Base-by-base conservation (phyloP, 495 filamentous ascomycete species). In the Barbatosphaeria neglecta region DNA sequence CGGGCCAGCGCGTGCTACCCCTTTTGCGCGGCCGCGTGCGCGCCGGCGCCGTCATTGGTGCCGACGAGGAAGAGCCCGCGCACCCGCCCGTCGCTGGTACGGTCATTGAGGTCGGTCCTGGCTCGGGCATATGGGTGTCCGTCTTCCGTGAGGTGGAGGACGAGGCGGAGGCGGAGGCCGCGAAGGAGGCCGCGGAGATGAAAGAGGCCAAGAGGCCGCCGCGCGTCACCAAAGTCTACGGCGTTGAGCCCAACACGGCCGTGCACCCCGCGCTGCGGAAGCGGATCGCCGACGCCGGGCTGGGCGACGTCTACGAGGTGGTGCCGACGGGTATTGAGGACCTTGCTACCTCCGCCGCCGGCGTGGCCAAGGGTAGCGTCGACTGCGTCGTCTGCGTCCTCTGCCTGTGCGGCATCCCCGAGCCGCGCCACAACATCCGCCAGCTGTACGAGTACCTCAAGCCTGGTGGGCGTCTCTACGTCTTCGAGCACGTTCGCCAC, bases 331-430 rank as follows among this genome's bases (percentile, higher is more conserved):
- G 81, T 5, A 76, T 80, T 15, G 74, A 81, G 48, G 70, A 78
- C 17, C 44, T 72, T 2, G 68, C 73, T 2, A 58, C 62, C 49
- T 58, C 59, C 15, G 66, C 70, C 4, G 67, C 70, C 3, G 67
- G 63, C 4, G 63, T 86, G 3, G 47, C 61, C 33, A 60, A 54
- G n/a, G 77, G 60, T 0, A 67, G 71, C 19, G 75, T 86, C 22
- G 84, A 90, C 53, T 80, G 76, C 31, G 76, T 88, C 31, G 67
- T 87, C 39, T 77, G 77, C 13, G 66, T 86, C 38, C 74, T 83
- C 9, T 86, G 85, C 41, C 67, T 90, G 4, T 90, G 84, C 62
- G 80, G 76, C 43, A 81, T 88, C 44, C 82, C 82, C 1, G 64
- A 78, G 11, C 76, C 82, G 25, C 67, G 77, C 51, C 53, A 53